Evolutionary conservation across 805 yeast species (phyloP).

Genomic region (Tanozyma kutaoensis): DNA sequence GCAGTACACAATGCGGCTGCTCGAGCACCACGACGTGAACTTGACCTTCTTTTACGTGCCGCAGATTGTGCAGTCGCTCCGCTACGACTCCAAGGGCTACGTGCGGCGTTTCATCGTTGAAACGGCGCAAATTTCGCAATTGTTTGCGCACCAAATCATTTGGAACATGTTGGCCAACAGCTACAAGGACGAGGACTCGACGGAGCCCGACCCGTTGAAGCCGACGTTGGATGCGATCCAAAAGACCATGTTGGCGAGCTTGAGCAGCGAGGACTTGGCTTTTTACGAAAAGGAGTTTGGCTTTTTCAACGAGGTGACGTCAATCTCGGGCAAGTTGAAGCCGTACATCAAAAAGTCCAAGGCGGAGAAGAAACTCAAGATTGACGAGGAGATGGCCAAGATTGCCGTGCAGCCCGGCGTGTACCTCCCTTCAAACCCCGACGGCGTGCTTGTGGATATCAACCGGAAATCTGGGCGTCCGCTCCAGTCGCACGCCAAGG

Average conservation of each 20-base stretch:
- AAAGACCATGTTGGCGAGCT: slow-evolving; percentile 45
- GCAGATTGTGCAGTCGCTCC: slow-evolving; percentile 85
- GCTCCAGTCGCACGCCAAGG: slow-evolving; percentile 94
- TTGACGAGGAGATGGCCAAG: slow-evolving; percentile 87
- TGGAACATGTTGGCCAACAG: slow-evolving; percentile 97
- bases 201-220: slow-evolving; percentile 67
- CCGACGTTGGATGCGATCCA: slow-evolving; percentile 72
- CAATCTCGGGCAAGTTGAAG: slow-evolving; percentile 87
- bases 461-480: slow-evolving; percentile 89
- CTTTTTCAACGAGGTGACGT: slow-evolving; percentile 84
- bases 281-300: slow-evolving; percentile 77
- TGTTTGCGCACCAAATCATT: slow-evolving; percentile 94
- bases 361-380: slow-evolving; percentile 91
- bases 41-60: slow-evolving; percentile 94
- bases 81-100: slow-evolving; percentile 75
- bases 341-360: slow-evolving; percentile 90
- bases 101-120: slow-evolving; percentile 83
- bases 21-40: slow-evolving; percentile 79
- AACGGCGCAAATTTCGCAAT: slow-evolving; percentile 79
- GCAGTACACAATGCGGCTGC: slow-evolving; percentile 83
- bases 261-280: slow-evolving; percentile 43
- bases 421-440: slow-evolving; percentile 92
- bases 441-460: slow-evolving; percentile 86
- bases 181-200: slow-evolving; percentile 79
- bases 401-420: slow-evolving; percentile 70